phyloP scores from a whole-genome alignment of 176 grass and related monocot genomes.

The Leersia perrieri region DNA sequence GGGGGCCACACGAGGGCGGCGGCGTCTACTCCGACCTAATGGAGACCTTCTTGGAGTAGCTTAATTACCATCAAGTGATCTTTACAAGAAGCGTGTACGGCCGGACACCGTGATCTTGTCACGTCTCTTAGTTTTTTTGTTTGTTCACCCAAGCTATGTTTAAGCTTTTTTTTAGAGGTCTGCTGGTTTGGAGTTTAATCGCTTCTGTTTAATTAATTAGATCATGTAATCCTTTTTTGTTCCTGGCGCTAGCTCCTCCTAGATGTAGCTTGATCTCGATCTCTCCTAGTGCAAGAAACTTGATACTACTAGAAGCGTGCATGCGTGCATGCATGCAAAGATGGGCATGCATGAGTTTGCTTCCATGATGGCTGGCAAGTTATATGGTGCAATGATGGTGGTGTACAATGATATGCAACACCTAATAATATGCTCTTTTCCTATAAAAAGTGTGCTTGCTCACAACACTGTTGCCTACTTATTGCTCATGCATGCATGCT shows the following conservation, averaged over 20 bases:
- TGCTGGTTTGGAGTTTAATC: conserved; percentile 46
- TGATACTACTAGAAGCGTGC: neutral
- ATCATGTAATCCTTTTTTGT: conserved; percentile 3
- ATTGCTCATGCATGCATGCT: conserved; percentile 13
- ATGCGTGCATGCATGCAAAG: conserved; percentile 52
- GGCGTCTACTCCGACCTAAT: conserved; percentile 93
- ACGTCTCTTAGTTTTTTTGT: conserved; percentile 13
- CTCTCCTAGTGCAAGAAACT: conserved; percentile 14
- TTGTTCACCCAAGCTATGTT: conserved; percentile 41
- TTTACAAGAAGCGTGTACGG: neutral
- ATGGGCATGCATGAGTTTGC: conserved; percentile 62
- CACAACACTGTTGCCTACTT: conserved; percentile 35
- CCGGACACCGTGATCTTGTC: conserved; percentile 24
- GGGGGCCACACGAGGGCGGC: conserved; percentile 59
- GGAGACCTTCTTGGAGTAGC: conserved; percentile 95
- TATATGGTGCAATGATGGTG: conserved; percentile 44
- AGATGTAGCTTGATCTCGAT: neutral
- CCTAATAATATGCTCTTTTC: conserved; percentile 51
- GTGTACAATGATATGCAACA: conserved; percentile 43
- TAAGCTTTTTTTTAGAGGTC: conserved; percentile 38
- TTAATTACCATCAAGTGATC: neutral
- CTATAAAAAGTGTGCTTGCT: conserved; percentile 5
- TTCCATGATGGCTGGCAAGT: conserved; percentile 43
- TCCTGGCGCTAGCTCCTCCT: neutral
- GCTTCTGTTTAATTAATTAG: conserved; percentile 54